Conservation (phyloP, 495 filamentous ascomycete genomes). For the Aspergillus haitiensis region DNA sequence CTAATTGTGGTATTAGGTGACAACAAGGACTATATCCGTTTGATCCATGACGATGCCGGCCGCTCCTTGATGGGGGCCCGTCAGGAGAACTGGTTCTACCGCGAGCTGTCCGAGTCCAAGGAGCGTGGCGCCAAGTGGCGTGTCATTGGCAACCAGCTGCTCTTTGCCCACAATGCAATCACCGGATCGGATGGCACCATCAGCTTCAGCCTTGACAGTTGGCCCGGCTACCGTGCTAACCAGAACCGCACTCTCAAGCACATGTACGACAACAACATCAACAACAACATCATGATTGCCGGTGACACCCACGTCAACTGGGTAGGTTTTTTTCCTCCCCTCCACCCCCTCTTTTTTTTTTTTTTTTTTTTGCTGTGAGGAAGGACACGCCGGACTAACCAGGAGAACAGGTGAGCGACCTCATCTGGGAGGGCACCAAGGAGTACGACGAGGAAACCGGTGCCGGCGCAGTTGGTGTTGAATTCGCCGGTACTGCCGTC, state of each 20-base stretch:
- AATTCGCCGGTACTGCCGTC: conserved; percentile 66
- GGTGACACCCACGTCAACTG: conserved; percentile 65
- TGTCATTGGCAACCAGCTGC: conserved; percentile 63
- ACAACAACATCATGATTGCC: conserved; percentile 65
- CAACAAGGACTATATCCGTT: conserved; percentile 57
- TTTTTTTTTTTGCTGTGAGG: too few species aligned
- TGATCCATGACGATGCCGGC: conserved; percentile 56
- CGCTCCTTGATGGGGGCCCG: conserved; percentile 64
- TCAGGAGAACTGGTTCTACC: conserved; percentile 71
- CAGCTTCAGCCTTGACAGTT: conserved; percentile 20
- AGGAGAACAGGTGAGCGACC: conserved; percentile 52
- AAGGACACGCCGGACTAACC: too few species aligned
- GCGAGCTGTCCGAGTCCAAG: conserved; percentile 50
- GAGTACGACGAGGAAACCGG: conserved; percentile 58
- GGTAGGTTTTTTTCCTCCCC: too few species aligned
- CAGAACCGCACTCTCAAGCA: conserved; percentile 60
- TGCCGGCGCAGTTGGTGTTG: conserved; percentile 60
- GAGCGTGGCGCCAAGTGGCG: conserved; percentile 54
- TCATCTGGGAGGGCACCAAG: conserved; percentile 60
- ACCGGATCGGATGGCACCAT: conserved; percentile 15
- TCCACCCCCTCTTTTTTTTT: too few species aligned
- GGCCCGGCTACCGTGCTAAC: conserved; percentile 63
- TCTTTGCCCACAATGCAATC: conserved; percentile 43
- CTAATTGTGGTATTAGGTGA: too few species aligned
- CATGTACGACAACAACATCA: conserved; percentile 60